Evolutionary conservation across 306 rosid genomes (phyloP), one percentile per base, ranked within the genome.

Genomic region (Medicago arabica): DNA sequence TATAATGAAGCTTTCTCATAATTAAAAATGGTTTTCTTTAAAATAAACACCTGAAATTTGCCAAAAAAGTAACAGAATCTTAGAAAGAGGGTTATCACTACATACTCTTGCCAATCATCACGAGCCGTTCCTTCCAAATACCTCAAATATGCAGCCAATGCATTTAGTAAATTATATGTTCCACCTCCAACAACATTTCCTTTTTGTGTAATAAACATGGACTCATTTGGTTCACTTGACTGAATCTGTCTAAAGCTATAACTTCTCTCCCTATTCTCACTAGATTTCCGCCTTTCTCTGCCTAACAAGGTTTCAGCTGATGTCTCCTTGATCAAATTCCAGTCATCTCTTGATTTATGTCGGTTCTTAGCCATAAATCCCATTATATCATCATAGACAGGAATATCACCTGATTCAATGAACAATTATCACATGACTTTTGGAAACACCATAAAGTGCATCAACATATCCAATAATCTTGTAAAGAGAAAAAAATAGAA

Each of bases 101-200:
- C 98, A 34, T 93, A 93, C 97, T 81, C 91, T 78, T 88, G 83
- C 98, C 98, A 93, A 80, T 89, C 94, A 82, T 86, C 89, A 58
- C 91, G 87, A 51, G 87, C 84, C 2, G 93, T 86, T 87, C 97
- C 98, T 85, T 93, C 96, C 78, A 80, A 80, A 82, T 89, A 91
- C 87, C 93, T 88, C 85, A 93, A 82, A 88, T 93, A 93, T 23
- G 90, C 96, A 77, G 89, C 91, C 87, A 91, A 82, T 28, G 92
- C 93, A 80, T 91, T 93, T 75, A 93, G 76, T 63, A 86, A 85
- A 17, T 72, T 75, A 83, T 55, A 71, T 55, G 91, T 81, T 81
- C 92, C 89, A 75, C 92, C 92, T 39, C 87, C 91, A n/a, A 83
- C 84, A n/a, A 72, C 46, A 72, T 80, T 81, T 76, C 88, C 85